Evolutionary conservation across 75 land plant species (phyloP), one percentile per base, ranked within the genome.

Genomic region (Cupressus sempervirens): DNA sequence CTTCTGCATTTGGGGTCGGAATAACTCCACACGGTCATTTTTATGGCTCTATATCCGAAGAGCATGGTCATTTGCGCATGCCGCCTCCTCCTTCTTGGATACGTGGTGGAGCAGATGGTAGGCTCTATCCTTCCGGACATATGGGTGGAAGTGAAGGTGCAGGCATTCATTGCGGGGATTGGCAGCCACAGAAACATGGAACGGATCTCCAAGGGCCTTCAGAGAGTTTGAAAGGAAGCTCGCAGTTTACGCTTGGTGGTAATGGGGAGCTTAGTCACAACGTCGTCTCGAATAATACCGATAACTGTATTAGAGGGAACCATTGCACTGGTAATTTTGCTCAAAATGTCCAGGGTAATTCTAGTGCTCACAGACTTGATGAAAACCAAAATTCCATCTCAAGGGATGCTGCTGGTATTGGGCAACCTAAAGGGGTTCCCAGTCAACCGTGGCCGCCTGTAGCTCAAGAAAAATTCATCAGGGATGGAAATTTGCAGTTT

Each of bases 321-420:
- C 29, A 7, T 41, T 9, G 3, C 45, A 20, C 30, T 45, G 9
- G 29, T 18, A 26, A 43, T 79, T 11, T 76, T 76, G 8, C 41
- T 7, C 43, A 16, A 41, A 76, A 62, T 70, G 74, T 13, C 35
- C 74, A 70, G 74, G 14, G 35, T 14, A 70, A 70, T 32, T 30
- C 32, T 32, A 70, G 74, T 70, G 74, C 74, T 30, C 74, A 13
- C 35, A 70, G 35, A 4, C 74, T 30, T 0, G 35, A 2, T 79
- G 81, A 79, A 45, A 79, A 45, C 81, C 81, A 38, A 43, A 79
- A 79, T 79, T 43, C 13, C 48, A 79, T 79, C 50, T 11, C 35
- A 70, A 30, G 14, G 14, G 32, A 70, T 70, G 74, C 30, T 70
- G 74, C 13, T 70, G 26, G 35, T 70, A 70, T 2, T 70, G 20